Evolutionary conservation across 371 early-diverging fungal species (phyloP), one percentile per base, ranked within the genome.

Genomic region (Saksenaea vasiformis): DNA sequence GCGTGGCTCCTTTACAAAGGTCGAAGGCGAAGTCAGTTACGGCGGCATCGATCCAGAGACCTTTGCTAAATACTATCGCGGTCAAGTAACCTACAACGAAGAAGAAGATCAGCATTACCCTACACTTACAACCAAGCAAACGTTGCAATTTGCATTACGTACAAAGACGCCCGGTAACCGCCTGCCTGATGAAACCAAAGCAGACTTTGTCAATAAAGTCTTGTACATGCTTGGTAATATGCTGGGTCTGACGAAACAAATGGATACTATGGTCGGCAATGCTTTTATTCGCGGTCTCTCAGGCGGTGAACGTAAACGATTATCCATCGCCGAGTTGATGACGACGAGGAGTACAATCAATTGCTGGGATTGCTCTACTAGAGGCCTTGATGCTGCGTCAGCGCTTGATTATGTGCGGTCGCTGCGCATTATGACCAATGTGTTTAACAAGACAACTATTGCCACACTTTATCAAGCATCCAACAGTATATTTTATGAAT

Each of bases 361-460:
- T 60, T 84, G 91, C 66, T 89, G 93, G 84, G 95, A 95, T 68
- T 93, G 93, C 27, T 89, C 92, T n/a, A 93, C 93, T 0, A 86
- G 89, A 66, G 96, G 97, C 57, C 78, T 98, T 15, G 98, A 98
- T 80, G 86, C 93, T 15, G 89, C 93, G 38, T 93, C 91, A 19
- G 94, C 97, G 15, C 78, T 92, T 1, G 91, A 91, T 66, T 90
- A 90, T 58, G 78, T 87, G 14, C 78, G 66, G n/a, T n/a, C n/a
- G n/a, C n/a, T n/a, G n/a, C n/a, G n/a, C n/a, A n/a, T n/a, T n/a
- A n/a, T n/a, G n/a, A 87, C 89, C 26, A 83, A 88, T 57, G 67
- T 85, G n/a, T 69, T 82, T 57, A 80, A 87, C 35, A 86, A 82
- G 56, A 84, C 90, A n/a, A 85, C 88, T 24, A 65, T 88, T 19